Conservation (phyloP, 2,329 filamentous ascomycete genomes). For the Colletotrichum filicis region DNA sequence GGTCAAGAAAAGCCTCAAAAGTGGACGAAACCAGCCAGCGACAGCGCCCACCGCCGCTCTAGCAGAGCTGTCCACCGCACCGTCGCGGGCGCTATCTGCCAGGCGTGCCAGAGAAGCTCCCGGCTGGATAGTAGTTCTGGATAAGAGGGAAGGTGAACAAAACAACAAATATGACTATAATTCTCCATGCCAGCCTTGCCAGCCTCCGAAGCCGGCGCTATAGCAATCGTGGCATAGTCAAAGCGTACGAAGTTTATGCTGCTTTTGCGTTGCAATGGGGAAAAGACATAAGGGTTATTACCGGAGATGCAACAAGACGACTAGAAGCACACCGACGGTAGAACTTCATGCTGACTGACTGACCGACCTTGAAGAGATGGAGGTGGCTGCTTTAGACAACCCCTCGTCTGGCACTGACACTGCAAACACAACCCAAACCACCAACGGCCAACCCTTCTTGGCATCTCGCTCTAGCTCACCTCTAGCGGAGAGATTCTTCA, state of each 20-base stretch:
- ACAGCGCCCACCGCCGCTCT: background rate
- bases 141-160: background rate
- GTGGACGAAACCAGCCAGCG: slow-evolving; percentile 28
- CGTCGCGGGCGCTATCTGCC: slow-evolving; percentile 11
- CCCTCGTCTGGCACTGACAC: background rate
- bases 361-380: background rate
- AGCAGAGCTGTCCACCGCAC: background rate
- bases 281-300: background rate
- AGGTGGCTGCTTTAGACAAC: background rate
- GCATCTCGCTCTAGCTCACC: background rate
- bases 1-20: background rate
- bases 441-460: background rate
- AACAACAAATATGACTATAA: background rate
- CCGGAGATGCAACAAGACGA: background rate
- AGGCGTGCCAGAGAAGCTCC: background rate
- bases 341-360: background rate
- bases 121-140: background rate
- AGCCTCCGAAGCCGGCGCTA: slow-evolving; percentile 21
- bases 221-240: background rate
- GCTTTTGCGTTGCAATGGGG: background rate
- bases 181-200: slow-evolving; percentile 1
- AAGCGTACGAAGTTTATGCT: background rate
- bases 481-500: background rate
- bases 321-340: background rate
- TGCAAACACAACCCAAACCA: background rate